Evolutionary conservation across 2,329 filamentous ascomycete genomes (phyloP).

Genomic region (Epichloe uncinata): DNA sequence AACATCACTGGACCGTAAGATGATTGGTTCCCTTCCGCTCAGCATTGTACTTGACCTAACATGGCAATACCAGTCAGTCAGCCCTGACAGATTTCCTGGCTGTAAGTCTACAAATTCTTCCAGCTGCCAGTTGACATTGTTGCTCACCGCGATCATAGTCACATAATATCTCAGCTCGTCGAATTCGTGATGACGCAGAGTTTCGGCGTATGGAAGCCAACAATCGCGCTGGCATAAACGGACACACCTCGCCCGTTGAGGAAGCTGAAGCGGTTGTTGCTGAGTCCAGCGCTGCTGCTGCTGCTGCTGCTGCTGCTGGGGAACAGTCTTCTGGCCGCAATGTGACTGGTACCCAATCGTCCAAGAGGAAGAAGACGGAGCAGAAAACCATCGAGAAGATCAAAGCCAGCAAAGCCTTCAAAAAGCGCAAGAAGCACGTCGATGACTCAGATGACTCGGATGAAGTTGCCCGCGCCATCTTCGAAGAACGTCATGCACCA

Average conservation of each 20-base stretch:
- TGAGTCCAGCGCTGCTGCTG: slow-evolving; percentile 13
- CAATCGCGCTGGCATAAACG: slow-evolving; percentile 10
- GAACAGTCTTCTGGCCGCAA: slow-evolving; percentile 16
- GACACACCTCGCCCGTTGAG: slow-evolving; percentile 10
- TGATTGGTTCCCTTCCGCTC: background rate
- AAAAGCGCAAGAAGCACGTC: slow-evolving; percentile 33
- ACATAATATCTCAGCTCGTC: slow-evolving; percentile 55
- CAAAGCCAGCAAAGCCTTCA: slow-evolving; percentile 45
- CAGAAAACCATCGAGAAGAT: slow-evolving; percentile 45
- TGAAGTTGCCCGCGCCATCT: slow-evolving; percentile 34
- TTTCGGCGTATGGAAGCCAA: slow-evolving; percentile 30
- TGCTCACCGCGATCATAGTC: slow-evolving; percentile 30
- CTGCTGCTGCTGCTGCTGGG: slow-evolving; percentile 1
- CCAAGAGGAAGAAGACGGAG: slow-evolving; percentile 31
- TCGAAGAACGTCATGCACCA: slow-evolving; percentile 35
- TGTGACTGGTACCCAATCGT: slow-evolving; percentile 12
- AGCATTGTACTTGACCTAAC: slow-evolving; percentile 5
- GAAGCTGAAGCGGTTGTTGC: slow-evolving; percentile 5
- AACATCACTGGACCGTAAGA: slow-evolving; percentile 28
- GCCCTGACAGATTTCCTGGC: slow-evolving; percentile 41
- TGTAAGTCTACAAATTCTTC: slow-evolving; percentile 16
- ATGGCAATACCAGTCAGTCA: slow-evolving; percentile 26
- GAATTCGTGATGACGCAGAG: slow-evolving; percentile 38
- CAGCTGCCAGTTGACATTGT: background rate
- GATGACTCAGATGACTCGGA: slow-evolving; percentile 29